A percentile compares a stretch with the other conserved stretches of the same genome.
phyloP scores from a whole-genome alignment of 306 rosid species.

The Vachellia collinsii region DNA sequence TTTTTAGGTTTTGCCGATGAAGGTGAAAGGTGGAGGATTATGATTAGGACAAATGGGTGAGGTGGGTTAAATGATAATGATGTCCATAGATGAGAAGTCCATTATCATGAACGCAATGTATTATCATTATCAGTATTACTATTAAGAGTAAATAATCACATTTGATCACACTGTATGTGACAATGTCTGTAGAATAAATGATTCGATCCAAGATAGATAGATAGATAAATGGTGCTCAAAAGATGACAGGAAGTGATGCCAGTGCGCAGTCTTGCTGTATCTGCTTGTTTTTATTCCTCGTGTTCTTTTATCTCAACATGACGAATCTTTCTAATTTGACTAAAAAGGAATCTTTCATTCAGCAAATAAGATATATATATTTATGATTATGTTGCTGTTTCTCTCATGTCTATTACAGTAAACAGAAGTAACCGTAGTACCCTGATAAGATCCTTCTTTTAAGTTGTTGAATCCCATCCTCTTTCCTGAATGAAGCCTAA shows the following conservation, averaged over 20 bases:
- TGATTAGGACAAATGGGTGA: not conserved
- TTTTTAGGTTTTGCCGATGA: not conserved
- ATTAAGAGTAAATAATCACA: not conserved
- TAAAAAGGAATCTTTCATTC: not conserved
- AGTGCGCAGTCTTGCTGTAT: not conserved
- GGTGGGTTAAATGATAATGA: not conserved
- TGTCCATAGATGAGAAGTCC: not conserved
- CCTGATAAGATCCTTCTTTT: not conserved
- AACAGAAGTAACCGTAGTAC: not conserved
- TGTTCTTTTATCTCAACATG: not conserved
- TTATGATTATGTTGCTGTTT: too few relatives aligned
- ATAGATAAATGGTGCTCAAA: not conserved
- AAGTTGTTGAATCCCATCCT: not conserved
- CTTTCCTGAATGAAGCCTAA: not conserved
- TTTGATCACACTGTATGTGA: not conserved
- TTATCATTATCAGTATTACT: not conserved
- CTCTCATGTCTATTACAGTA: not conserved
- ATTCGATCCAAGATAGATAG: not conserved
- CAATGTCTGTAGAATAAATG: not conserved
- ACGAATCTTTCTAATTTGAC: not conserved
- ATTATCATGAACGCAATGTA: not conserved
- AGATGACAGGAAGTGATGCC: not conserved
- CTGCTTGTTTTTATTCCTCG: not conserved
- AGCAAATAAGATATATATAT: not conserved
- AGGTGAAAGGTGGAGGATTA: not conserved